Conservation (phyloP, 2,329 filamentous ascomycete species). For the Fonsecaea erecta region DNA sequence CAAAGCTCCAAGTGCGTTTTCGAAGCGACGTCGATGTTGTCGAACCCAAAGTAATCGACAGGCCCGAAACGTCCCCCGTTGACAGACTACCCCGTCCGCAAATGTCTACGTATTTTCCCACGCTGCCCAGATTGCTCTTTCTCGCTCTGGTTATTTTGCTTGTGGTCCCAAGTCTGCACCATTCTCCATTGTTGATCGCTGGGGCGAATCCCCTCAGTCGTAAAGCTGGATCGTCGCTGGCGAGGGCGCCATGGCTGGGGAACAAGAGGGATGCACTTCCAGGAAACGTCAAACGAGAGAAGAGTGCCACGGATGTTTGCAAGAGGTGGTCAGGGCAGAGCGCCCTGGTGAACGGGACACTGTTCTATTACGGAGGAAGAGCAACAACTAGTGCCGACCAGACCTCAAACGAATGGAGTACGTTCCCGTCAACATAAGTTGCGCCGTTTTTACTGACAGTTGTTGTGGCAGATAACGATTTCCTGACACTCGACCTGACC, state of each 20-base stretch:
- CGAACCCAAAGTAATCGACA: constrained; percentile 23
- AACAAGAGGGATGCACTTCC: constrained; percentile 14
- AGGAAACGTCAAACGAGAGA: constrained; percentile 32
- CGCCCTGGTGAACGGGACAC: constrained; percentile 71
- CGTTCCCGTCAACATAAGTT: constrained; percentile 38
- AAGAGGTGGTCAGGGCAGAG: constrained; percentile 70
- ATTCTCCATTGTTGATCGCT: constrained; percentile 28
- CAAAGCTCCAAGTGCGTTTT: constrained; percentile 33
- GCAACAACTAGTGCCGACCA: constrained; percentile 64
- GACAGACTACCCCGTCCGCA: constrained; percentile 1
- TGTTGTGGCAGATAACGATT: constrained; percentile 64
- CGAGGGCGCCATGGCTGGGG: background rate
- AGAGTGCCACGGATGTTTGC: constrained; percentile 63
- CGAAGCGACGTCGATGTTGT: constrained; percentile 33
- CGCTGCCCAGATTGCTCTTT: constrained; percentile 31
- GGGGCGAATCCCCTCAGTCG: constrained; percentile 28
- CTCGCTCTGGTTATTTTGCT: constrained; percentile 33
- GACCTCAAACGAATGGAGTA: constrained; percentile 70
- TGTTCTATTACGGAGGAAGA: constrained; percentile 77
- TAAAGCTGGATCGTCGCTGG: constrained; percentile 13
- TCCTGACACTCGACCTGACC: constrained; percentile 72
- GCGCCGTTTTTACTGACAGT: constrained; percentile 7
- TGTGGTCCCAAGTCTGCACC: constrained; percentile 32
- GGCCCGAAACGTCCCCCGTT: background rate
- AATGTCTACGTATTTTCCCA: constrained; percentile 30